Evolutionary conservation across 495 filamentous ascomycete species (phyloP), one percentile per base, ranked within the genome.

Genomic region (Lophium mytilinum): DNA sequence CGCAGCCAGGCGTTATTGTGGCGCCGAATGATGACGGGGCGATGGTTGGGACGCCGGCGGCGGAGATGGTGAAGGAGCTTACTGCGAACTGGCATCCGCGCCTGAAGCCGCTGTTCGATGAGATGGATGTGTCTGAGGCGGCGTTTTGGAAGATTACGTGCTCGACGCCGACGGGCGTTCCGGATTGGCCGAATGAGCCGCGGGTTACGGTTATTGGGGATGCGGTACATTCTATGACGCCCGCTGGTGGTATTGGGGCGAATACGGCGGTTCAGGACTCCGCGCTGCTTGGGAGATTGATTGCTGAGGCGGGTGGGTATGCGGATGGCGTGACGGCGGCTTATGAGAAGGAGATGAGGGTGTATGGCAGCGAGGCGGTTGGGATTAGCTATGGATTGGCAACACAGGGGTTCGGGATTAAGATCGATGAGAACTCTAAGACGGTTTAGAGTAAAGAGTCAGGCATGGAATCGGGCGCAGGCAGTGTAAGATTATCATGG

Each of bases 101-200:
- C 9, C 53, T 79, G 51, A 73, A 70, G 65, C 74, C 77, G 4
- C 69, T 81, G 1, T 72, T 81, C 55, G 75, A 79, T 4, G 48
- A 79, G 47, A 79, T 80, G 76, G 56, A 57, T 12, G 76, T 76
- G 53, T 57, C 54, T 0, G 77, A 81, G 60, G 75, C 76, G 1
- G 76, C 77, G 0, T 79, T 80, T 61, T 81, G 76, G 77, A 79
- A 79, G 58, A 78, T 81, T 48, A 79, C 76, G n/a, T 78, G 76
- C 62, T 79, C 77, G 14, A 73, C 67, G 10, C 78, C 77, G 19
- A 61, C 59, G 9, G 76, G 76, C 6, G 76, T 80, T 9, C 65
- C 46, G 19, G 62, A 52, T 46, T 51, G 57, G 53, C 33, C 46
- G 18, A 10, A 57, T n/a, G 40, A n/a, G 6, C 9, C 47, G 0